Conservation (phyloP, 345 rosid genomes). For the Limnanthes douglasii region DNA sequence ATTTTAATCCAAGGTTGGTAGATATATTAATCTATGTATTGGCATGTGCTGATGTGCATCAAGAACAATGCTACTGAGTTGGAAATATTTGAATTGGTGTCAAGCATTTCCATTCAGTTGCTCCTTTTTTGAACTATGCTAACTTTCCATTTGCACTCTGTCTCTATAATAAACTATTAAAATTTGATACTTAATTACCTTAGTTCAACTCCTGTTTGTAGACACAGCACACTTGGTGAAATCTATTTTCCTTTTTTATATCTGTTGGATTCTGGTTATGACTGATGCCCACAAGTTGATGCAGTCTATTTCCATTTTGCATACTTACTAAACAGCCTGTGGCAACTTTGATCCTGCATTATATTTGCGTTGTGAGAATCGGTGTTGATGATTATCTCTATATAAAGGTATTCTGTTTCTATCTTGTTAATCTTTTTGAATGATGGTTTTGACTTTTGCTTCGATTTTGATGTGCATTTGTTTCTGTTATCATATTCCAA, state of each 20-base stretch:
- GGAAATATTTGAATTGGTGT: too few relatives aligned
- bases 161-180: not conserved
- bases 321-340: conserved; percentile 69
- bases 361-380: conserved; percentile 82
- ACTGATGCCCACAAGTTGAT: conserved; percentile 1
- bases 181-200: too few relatives aligned
- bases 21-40: too few relatives aligned
- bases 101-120: conserved; percentile 90
- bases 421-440: too few relatives aligned
- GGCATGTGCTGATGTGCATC: too few relatives aligned
- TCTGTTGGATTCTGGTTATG: not conserved
- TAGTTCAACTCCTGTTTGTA: too few relatives aligned
- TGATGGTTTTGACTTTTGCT: not conserved
- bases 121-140: too few relatives aligned
- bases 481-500: too few relatives aligned
- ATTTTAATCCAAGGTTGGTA: too few relatives aligned
- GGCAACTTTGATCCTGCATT: conserved; percentile 86
- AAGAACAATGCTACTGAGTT: too few relatives aligned
- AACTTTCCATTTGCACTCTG: not conserved
- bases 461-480: too few relatives aligned
- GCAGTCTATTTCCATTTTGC: conserved; percentile 6
- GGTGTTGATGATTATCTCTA: conserved; percentile 96
- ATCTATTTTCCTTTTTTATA: not conserved
- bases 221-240: too few relatives aligned
- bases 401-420: conserved; percentile 39